Conservation (phyloP, 148 eudicot species). For the Vaccinium myrtillus region DNA sequence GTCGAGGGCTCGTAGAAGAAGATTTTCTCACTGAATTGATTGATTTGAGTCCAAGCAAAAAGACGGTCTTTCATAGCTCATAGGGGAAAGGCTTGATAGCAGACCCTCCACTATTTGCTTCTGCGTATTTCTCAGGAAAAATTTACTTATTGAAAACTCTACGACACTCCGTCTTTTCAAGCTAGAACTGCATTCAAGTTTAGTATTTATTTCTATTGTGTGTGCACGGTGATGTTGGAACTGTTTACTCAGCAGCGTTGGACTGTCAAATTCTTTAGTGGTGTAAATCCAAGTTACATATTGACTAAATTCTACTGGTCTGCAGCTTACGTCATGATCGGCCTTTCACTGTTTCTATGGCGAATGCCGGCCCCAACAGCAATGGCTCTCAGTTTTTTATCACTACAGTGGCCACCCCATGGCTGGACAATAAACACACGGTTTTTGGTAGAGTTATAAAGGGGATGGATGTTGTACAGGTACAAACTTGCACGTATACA, state of each 20-base stretch:
- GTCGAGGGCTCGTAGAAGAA: too few relatives aligned
- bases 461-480: slow-evolving; percentile 99
- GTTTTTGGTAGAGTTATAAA: slow-evolving; percentile 95
- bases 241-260: not conserved
- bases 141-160: not conserved
- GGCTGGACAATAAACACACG: slow-evolving; percentile 98
- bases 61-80: too few relatives aligned
- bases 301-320: slow-evolving; percentile 12
- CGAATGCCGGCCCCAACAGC: slow-evolving; percentile 94
- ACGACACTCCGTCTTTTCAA: not conserved
- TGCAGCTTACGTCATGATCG: slow-evolving; percentile 96
- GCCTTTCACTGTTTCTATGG: slow-evolving; percentile 98
- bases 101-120: too few relatives aligned
- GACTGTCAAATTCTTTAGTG: not conserved
- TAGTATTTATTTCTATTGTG: not conserved
- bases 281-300: not conserved
- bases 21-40: too few relatives aligned
- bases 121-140: too few relatives aligned
- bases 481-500: slow-evolving; percentile 22
- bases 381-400: slow-evolving; percentile 99
- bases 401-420: slow-evolving; percentile 98
- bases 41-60: too few relatives aligned
- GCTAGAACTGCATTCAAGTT: not conserved
- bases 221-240: not conserved
- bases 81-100: too few relatives aligned